These are phyloP conservation scores for Yarrowia sp. DNA, from an alignment of 805 yeast genomes.

Conservation along the genomic window DNA sequence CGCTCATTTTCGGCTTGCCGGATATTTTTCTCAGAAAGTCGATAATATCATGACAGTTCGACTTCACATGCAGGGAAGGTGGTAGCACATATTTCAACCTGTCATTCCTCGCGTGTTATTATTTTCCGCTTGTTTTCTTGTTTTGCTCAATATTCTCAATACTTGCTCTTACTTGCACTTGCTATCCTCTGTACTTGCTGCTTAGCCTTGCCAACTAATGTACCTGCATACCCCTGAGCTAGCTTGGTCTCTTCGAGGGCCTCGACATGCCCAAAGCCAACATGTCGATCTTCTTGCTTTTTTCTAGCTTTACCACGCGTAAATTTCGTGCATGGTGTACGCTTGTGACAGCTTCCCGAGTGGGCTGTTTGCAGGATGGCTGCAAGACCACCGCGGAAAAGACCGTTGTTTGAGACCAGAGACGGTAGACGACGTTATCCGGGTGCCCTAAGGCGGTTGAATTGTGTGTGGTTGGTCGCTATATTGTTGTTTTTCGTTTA, in stretches of 20 bases:
- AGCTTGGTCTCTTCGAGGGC: not conserved
- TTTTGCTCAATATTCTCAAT: not conserved
- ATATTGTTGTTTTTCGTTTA: no score
- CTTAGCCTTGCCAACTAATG: not conserved
- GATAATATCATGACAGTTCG: not conserved
- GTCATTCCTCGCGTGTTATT: not conserved
- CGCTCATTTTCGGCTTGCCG: not conserved
- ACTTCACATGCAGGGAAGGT: not conserved
- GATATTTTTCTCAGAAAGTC: not conserved
- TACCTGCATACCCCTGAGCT: conserved; percentile 15
- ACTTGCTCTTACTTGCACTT: not conserved
- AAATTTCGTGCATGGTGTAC: not conserved
- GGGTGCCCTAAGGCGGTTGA: no score
- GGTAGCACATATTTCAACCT: not conserved
- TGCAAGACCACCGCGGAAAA: not conserved
- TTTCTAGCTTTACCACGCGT: not conserved
- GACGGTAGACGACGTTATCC: no score
- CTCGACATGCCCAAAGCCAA: not conserved
- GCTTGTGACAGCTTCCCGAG: conserved; percentile 3
- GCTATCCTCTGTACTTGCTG: not conserved
- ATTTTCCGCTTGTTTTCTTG: not conserved
- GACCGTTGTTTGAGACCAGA: conserved; percentile 6
- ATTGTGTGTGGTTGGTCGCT: no score
- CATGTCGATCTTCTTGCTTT: conserved; percentile 1
- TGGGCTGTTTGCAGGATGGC: conserved; percentile 9